Conservation (phyloP, 352 stramenopile species). For the Phytophthora hybrid region DNA sequence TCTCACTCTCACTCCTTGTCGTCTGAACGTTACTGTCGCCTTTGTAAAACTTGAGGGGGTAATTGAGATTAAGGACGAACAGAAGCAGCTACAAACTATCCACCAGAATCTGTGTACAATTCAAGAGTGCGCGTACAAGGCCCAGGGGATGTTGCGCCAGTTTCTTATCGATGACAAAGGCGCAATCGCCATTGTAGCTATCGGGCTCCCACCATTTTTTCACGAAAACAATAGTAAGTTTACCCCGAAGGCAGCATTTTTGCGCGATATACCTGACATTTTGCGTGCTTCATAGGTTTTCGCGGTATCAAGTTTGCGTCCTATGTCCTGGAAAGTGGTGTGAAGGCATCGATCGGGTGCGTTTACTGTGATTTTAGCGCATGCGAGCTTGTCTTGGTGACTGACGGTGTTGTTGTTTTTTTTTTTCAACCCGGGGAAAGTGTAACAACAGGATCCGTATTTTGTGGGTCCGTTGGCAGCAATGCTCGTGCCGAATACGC, state of each 20-base stretch:
- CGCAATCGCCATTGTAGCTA: conserved; percentile 77
- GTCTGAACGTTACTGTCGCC: conserved; percentile 72
- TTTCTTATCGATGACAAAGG: conserved; percentile 92
- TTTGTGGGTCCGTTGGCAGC: conserved; percentile 80
- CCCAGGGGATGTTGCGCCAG: conserved; percentile 82
- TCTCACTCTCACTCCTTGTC: conserved; percentile 67
- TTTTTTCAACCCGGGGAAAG: conserved; percentile 27
- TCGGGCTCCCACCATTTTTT: conserved; percentile 83
- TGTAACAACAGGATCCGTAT: conserved; percentile 76
- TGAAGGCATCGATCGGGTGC: conserved; percentile 76
- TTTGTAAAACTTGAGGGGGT: conserved; percentile 77
- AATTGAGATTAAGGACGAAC: conserved; percentile 49
- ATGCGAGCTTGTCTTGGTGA: neutral
- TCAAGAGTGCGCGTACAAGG: conserved; percentile 82
- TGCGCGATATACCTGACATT: neutral
- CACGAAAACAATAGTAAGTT: conserved; percentile 85
- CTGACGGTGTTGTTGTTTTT: neutral
- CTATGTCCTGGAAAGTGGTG: conserved; percentile 69
- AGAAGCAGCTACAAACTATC: conserved; percentile 60
- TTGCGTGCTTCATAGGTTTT: conserved; percentile 8
- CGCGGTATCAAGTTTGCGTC: conserved; percentile 70
- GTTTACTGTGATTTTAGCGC: neutral
- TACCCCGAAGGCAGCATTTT: neutral
- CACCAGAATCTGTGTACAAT: conserved; percentile 72
- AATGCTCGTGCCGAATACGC: conserved; percentile 79